Percentiles rank a stretch among this genome's conserved stretches.
These are phyloP conservation scores for Nicotiana sylvestris DNA, from an alignment of 257 asterid species.

Conservation along the genomic window DNA sequence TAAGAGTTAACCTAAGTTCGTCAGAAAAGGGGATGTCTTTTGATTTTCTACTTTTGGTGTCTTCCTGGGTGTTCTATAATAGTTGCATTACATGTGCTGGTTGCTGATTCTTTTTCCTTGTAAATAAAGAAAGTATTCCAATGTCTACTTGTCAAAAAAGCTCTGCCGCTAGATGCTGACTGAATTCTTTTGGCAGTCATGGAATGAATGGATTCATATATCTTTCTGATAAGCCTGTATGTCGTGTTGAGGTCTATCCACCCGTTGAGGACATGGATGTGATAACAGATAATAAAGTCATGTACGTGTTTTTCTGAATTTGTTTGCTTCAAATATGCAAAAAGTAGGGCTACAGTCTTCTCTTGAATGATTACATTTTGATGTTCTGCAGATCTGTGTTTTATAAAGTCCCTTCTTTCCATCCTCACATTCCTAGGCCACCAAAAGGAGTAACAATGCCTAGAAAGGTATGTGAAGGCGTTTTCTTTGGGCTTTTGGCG, in stretches of 20 bases:
- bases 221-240: slow-evolving; percentile 38
- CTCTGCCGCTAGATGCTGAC: neutral
- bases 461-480: slow-evolving; percentile 31
- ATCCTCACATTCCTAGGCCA: slow-evolving; percentile 48
- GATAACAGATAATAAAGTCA: slow-evolving; percentile 39
- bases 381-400: slow-evolving; percentile 39
- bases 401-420: slow-evolving; percentile 44
- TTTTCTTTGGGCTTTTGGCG: neutral
- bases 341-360: neutral
- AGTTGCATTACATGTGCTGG: neutral
- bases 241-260: slow-evolving; percentile 39
- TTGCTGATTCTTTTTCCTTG: neutral
- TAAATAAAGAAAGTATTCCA: neutral
- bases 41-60: neutral
- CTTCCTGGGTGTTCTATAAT: neutral
- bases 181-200: slow-evolving; percentile 33
- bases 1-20: neutral
- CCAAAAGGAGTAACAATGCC: slow-evolving; percentile 44
- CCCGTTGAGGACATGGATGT: slow-evolving; percentile 37
- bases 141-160: neutral
- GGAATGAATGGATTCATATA: slow-evolving; percentile 59
- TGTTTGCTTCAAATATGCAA: neutral
- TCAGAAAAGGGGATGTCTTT: neutral
- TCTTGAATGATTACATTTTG: neutral
- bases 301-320: slow-evolving; percentile 34